Evolutionary conservation across 495 filamentous ascomycete species (phyloP).

Genomic region (Trichoderma virens): DNA sequence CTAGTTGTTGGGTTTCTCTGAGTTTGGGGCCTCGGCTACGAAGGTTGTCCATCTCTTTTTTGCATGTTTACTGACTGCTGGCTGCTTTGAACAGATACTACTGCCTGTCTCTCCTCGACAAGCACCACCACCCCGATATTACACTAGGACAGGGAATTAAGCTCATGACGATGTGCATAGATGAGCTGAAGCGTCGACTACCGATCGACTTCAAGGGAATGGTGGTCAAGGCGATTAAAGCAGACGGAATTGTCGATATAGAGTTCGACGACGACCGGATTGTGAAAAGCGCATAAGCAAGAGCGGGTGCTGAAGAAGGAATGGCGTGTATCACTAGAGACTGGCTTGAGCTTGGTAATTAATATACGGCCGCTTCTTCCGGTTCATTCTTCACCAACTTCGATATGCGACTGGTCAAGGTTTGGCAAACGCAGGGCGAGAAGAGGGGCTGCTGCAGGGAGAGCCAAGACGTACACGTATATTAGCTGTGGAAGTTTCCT

Average conservation of each 20-base stretch:
- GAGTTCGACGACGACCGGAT: constrained; percentile 73
- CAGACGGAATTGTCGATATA: constrained; percentile 77
- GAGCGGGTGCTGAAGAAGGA: not conserved
- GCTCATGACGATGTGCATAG: constrained; percentile 85
- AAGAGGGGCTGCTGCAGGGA: not conserved
- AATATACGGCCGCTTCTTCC: not conserved
- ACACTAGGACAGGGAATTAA: constrained; percentile 78
- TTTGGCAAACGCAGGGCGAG: not conserved
- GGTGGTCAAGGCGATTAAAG: constrained; percentile 84
- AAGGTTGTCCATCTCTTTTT: not conserved
- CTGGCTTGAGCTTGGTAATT: not conserved
- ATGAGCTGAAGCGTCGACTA: constrained; percentile 91
- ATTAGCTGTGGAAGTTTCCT: too few relatives aligned
- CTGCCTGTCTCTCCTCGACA: constrained; percentile 92
- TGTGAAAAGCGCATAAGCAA: constrained; percentile 52
- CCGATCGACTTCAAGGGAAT: constrained; percentile 98
- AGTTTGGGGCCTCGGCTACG: not conserved
- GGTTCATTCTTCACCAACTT: not conserved
- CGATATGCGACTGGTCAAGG: not conserved
- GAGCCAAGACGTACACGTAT: not conserved
- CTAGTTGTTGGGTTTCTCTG: not conserved
- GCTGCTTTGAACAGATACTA: constrained; percentile 53
- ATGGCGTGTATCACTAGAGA: constrained; percentile 20
- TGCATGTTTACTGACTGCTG: constrained; percentile 10
- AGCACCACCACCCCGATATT: constrained; percentile 95